These are phyloP conservation scores for Luffa acutangula DNA, from an alignment of 306 rosid genomes.

Conservation along the genomic window DNA sequence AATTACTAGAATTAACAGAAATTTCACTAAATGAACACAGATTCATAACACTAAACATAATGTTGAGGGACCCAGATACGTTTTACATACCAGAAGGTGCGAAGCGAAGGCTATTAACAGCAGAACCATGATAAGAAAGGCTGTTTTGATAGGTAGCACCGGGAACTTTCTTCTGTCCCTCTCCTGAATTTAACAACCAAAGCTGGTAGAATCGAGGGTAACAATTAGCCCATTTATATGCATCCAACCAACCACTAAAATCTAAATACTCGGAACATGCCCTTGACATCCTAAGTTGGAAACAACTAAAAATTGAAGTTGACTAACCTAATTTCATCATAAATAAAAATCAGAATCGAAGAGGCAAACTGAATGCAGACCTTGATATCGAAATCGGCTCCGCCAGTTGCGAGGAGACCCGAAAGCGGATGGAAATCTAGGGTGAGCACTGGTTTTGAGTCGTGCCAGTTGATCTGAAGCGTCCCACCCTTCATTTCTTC, in stretches of 20 bases:
- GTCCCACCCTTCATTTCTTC: conserved; percentile 73
- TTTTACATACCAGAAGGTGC: conserved; percentile 57
- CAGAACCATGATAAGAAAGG: conserved; percentile 64
- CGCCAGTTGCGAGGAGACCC: conserved; percentile 79
- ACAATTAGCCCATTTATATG: background rate
- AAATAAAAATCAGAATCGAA: background rate
- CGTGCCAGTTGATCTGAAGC: conserved; percentile 86
- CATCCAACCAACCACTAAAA: background rate
- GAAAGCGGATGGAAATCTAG: conserved; percentile 75
- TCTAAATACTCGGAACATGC: background rate
- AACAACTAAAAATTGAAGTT: background rate
- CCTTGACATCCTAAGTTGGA: background rate
- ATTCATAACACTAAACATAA: background rate
- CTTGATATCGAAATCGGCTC: conserved; percentile 98
- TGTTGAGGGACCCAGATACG: background rate
- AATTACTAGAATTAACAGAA: background rate
- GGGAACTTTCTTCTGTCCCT: conserved; percentile 49
- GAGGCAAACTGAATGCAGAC: conserved; percentile 15
- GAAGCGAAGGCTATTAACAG: conserved; percentile 78
- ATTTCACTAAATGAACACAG: background rate
- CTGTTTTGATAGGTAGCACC: conserved; percentile 50
- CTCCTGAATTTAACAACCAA: conserved; percentile 52
- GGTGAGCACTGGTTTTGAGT: conserved; percentile 63
- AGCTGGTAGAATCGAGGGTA: conserved; percentile 33
- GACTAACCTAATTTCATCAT: background rate